Conservation (phyloP, 2,329 filamentous ascomycete genomes). For the Tympanopsis confertula region DNA sequence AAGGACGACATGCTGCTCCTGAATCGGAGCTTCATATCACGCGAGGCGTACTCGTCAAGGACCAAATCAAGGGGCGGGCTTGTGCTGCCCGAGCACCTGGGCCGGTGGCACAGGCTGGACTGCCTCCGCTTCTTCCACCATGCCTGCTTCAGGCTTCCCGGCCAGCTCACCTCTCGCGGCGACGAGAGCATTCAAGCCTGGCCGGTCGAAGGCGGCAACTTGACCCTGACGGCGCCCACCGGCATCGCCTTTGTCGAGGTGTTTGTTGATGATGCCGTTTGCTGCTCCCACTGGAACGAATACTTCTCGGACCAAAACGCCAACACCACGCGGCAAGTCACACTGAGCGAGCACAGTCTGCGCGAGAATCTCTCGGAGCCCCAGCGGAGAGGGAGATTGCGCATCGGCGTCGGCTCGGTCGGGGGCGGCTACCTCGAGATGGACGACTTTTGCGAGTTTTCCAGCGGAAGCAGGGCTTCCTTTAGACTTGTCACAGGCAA, state of each 20-base stretch:
- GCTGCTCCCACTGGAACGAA: conserved; percentile 76
- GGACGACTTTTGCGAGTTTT: conserved; percentile 61
- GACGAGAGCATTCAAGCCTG: conserved; percentile 79
- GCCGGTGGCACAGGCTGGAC: conserved; percentile 82
- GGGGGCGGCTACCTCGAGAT: conserved; percentile 65
- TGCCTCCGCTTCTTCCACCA: conserved; percentile 80
- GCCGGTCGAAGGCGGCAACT: conserved; percentile 66
- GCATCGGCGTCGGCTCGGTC: conserved; percentile 64
- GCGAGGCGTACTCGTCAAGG: conserved; percentile 76
- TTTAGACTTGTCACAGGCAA: conserved; percentile 68
- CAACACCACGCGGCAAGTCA: conserved; percentile 58
- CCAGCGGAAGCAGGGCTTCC: conserved; percentile 55
- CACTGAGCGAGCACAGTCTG: conserved; percentile 64
- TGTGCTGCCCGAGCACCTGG: conserved; percentile 70
- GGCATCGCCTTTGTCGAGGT: conserved; percentile 82
- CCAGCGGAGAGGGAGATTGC: conserved; percentile 60
- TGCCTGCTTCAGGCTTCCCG: conserved; percentile 76
- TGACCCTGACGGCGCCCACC: conserved; percentile 66
- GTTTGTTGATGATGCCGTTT: conserved; percentile 63
- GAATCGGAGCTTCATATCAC: conserved; percentile 70
- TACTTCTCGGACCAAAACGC: conserved; percentile 53
- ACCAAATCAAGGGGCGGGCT: conserved; percentile 73
- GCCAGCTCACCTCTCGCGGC: conserved; percentile 48
- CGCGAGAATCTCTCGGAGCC: conserved; percentile 60
- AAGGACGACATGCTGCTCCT: conserved; percentile 72